These are phyloP conservation scores for Gossypium schwendimanii DNA, from an alignment of 441 rosid genomes.

Conservation along the genomic window DNA sequence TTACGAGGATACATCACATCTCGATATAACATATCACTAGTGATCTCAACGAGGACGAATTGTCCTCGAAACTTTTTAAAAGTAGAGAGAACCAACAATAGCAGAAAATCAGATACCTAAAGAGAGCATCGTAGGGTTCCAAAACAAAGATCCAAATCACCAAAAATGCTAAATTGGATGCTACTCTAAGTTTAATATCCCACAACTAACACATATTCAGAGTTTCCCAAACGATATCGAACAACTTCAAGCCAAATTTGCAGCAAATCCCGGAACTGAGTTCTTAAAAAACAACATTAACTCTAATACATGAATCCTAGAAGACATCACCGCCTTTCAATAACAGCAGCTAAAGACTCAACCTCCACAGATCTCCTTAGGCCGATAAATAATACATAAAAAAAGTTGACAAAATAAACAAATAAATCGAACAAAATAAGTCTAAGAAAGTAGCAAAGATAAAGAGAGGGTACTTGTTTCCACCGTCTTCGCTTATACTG, in stretches of 20 bases:
- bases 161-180: background rate
- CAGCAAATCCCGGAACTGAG: background rate
- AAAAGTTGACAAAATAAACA: background rate
- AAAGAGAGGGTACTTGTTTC: constrained; percentile 57
- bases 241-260: too few species aligned
- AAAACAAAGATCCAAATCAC: background rate
- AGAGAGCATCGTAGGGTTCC: background rate
- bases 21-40: background rate
- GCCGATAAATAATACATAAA: background rate
- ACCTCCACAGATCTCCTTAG: background rate
- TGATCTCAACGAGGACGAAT: background rate
- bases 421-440: background rate
- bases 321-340: background rate
- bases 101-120: background rate
- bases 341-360: background rate
- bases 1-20: background rate
- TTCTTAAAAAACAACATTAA: background rate
- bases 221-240: background rate
- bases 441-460: background rate
- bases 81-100: background rate
- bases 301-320: background rate
- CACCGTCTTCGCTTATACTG: constrained; percentile 86
- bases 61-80: background rate
- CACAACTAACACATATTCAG: background rate
- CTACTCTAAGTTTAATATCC: background rate